Conservation (phyloP, 2,329 filamentous ascomycete genomes). For the Aureobasidium sp. region DNA sequence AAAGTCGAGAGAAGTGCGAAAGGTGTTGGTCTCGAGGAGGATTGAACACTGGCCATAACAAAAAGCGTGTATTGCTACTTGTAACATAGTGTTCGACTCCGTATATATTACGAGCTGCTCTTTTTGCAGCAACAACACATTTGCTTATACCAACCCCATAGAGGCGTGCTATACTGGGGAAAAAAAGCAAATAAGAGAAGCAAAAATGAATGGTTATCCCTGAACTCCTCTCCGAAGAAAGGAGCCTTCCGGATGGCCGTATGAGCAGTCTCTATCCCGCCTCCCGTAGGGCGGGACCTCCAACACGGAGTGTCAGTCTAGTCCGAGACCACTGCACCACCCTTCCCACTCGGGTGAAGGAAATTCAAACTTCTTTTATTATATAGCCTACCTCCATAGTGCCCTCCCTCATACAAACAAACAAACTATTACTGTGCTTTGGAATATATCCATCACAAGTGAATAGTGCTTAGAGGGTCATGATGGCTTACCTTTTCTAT, state of each 20-base stretch:
- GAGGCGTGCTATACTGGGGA: background rate
- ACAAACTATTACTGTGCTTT: background rate
- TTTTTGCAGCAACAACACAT: background rate
- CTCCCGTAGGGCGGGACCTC: background rate
- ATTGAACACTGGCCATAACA: background rate
- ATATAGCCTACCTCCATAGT: background rate
- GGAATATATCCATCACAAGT: background rate
- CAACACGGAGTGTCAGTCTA: background rate
- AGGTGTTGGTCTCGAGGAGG: background rate
- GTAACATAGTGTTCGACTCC: constrained; percentile 1
- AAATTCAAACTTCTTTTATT: background rate
- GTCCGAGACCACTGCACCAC: background rate
- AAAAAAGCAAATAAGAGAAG: background rate
- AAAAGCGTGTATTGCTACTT: background rate
- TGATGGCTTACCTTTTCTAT: background rate
- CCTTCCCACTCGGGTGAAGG: background rate
- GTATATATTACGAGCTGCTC: background rate
- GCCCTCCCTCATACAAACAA: background rate
- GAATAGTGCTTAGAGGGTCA: background rate
- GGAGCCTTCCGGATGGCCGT: background rate
- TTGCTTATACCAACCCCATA: background rate
- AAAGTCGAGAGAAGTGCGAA: background rate
- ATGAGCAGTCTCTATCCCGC: background rate
- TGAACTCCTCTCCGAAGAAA: background rate
- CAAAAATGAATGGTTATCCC: background rate